Evolutionary conservation across 345 rosid genomes (phyloP).

Genomic region (Lumnitzera littorea): DNA sequence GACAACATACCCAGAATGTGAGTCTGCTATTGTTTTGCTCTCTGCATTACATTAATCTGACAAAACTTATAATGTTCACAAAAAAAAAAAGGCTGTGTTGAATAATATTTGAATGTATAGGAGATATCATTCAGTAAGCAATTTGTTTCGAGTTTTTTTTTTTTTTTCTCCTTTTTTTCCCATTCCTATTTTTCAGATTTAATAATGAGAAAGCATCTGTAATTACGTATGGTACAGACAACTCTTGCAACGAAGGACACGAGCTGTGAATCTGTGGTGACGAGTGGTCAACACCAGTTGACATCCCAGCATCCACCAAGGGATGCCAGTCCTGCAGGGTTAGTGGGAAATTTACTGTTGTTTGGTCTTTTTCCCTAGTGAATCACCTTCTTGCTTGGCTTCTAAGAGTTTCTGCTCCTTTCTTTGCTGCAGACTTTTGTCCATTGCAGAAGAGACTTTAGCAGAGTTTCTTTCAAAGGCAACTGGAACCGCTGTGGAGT

Average conservation of each 20-base stretch:
- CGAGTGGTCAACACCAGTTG: constrained; percentile 94
- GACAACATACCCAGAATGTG: constrained; percentile 87
- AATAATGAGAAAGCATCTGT: neutral
- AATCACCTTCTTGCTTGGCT: constrained; percentile 8
- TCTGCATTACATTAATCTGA: neutral
- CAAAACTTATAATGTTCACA: neutral
- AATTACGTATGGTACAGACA: constrained; percentile 39
- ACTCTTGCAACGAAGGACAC: constrained; percentile 93
- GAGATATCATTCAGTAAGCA: neutral
- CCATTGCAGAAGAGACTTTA: constrained; percentile 99
- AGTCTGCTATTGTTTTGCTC: constrained; percentile 13
- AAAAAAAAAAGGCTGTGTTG: neutral
- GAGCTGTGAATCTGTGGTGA: constrained; percentile 98
- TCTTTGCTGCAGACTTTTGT: constrained; percentile 70
- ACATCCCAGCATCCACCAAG: constrained; percentile 95
- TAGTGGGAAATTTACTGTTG: constrained; percentile 34
- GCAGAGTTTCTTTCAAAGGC: constrained; percentile 99
- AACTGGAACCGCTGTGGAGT: constrained; percentile 99
- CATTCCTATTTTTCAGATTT: too few species aligned
- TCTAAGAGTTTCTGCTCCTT: constrained; percentile 10
- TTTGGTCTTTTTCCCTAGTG: constrained; percentile 29
- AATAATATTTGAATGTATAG: neutral
- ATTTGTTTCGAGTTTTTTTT: neutral
- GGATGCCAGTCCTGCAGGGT: constrained; percentile 99
- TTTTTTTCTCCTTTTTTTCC: neutral